Evolutionary conservation across 768 basidiomycete species (phyloP).

Genomic region (Royoungia palumana): DNA sequence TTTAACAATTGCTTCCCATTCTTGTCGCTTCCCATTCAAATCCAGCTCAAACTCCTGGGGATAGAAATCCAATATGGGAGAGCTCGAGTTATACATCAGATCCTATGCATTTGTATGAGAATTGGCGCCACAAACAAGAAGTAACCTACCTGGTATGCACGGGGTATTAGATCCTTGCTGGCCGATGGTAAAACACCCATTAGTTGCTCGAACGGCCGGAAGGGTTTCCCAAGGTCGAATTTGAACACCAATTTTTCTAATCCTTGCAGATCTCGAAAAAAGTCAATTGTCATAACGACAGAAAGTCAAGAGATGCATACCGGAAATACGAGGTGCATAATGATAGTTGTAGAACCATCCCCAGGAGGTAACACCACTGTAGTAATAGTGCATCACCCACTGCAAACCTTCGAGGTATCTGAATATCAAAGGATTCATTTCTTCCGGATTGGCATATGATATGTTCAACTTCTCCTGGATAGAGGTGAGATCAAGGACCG

Average conservation of each 20-base stretch:
- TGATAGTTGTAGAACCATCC: constrained; percentile 99
- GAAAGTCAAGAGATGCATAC: constrained; percentile 39
- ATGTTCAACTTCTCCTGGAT: constrained; percentile 82
- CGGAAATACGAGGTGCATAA: constrained; percentile 94
- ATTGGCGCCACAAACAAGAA: neutral
- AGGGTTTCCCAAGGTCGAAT: constrained; percentile 85
- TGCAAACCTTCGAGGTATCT: constrained; percentile 92
- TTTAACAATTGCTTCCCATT: constrained; percentile 99
- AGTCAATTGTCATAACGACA: neutral
- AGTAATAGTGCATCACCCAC: constrained; percentile 99
- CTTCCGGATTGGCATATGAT: constrained; percentile 63
- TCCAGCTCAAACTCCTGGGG: constrained; percentile 89
- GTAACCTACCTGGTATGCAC: constrained; percentile 69
- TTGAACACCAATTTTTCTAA: constrained; percentile 79
- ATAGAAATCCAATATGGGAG: constrained; percentile 93
- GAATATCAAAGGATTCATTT: constrained; percentile 68
- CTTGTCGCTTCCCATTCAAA: constrained; percentile 96
- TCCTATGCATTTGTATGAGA: constrained; percentile 48
- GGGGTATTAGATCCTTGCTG: constrained; percentile 83
- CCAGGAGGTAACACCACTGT: constrained; percentile 96
- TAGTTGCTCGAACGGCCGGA: constrained; percentile 90
- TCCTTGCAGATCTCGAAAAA: constrained; percentile 47
- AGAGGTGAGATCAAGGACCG: constrained; percentile 10
- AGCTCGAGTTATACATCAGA: constrained; percentile 80
- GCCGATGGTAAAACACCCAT: constrained; percentile 97